Percentiles rank a stretch among this genome's conserved stretches.
Conservation (phyloP, 148 eudicot species). For the Persicaria tinctoria region DNA sequence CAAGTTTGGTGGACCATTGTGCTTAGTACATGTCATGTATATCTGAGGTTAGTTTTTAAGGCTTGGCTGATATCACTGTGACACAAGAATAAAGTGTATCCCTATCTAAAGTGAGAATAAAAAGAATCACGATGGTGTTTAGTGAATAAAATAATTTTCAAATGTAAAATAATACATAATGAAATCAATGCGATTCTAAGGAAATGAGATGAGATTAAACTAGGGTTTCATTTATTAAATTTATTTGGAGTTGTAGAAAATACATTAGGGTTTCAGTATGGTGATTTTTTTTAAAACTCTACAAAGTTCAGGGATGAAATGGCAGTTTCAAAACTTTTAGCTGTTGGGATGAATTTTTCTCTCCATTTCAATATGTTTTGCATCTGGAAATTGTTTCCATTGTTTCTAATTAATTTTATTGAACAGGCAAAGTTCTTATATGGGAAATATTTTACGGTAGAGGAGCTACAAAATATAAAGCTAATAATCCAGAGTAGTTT, state of each 20-base stretch:
- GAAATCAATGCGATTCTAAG: background rate
- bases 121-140: background rate
- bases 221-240: background rate
- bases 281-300: background rate
- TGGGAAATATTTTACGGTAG: background rate
- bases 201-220: background rate
- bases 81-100: background rate
- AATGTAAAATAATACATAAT: background rate
- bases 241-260: background rate
- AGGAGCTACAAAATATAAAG: constrained; percentile 6
- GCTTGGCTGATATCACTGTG: too few species aligned
- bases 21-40: background rate
- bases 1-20: background rate
- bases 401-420: background rate
- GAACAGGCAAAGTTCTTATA: constrained; percentile 8
- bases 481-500: constrained; percentile 1
- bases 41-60: too few species aligned
- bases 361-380: background rate
- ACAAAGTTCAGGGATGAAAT: background rate
- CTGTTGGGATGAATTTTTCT: background rate
- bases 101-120: background rate
- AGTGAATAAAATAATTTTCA: background rate
- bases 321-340: background rate
- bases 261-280: background rate
- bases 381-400: background rate